Evolutionary conservation across 169 alveolate species (phyloP).

Genomic region (Ichthyophthirius multifiliis): DNA sequence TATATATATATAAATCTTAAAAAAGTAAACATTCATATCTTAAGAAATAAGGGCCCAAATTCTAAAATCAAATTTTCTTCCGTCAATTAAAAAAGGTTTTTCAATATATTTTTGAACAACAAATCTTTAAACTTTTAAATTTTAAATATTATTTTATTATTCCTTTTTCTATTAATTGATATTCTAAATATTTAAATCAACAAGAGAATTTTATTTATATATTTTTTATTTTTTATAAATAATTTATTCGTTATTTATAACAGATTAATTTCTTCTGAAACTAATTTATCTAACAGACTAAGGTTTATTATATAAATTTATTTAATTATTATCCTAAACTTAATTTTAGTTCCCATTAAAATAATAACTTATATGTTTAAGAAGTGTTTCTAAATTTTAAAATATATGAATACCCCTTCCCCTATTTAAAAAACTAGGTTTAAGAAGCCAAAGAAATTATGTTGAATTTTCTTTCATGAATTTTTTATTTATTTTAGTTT

Average conservation of each 20-base stretch:
- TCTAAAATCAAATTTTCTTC: constrained; percentile 77
- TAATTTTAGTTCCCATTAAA: neutral
- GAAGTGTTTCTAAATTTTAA: constrained; percentile 1
- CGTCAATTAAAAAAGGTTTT: constrained; percentile 64
- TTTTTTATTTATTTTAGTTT: neutral
- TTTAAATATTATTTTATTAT: neutral
- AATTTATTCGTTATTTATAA: no score
- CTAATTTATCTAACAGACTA: no score
- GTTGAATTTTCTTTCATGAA: neutral
- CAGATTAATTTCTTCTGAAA: no score
- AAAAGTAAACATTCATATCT: constrained; percentile 26
- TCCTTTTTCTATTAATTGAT: neutral
- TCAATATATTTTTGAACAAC: constrained; percentile 75
- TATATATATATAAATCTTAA: no score
- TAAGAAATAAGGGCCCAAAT: constrained; percentile 69
- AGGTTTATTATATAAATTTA: no score
- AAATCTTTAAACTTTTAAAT: constrained; percentile 16
- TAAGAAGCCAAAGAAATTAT: constrained; percentile 52
- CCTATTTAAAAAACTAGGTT: constrained; percentile 42
- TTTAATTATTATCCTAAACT: neutral
- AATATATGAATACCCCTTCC: constrained; percentile 36
- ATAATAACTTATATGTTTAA: no score
- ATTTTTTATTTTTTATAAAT: no score
- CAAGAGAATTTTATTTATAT: no score
- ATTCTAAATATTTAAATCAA: no score